These are phyloP conservation scores for Pythium rishiriense DNA, from an alignment of 352 stramenopile genomes.

Conservation along the genomic window DNA sequence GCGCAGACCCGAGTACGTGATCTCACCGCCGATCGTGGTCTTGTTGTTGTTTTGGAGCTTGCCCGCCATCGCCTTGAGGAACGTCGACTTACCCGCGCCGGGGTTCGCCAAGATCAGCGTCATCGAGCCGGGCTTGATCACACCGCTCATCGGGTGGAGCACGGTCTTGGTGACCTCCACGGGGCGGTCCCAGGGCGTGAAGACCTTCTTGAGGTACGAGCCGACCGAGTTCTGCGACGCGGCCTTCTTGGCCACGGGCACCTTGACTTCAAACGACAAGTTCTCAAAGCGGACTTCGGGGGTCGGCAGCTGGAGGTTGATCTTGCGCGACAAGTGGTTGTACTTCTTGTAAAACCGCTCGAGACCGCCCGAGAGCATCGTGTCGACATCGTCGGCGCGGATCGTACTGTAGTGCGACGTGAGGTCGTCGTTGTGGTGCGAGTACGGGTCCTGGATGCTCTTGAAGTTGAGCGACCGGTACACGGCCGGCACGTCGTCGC, in stretches of 20 bases:
- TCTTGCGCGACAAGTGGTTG: conserved; percentile 65
- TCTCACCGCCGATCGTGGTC: conserved; percentile 55
- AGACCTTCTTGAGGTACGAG: conserved; percentile 42
- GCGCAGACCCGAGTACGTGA: conserved; percentile 58
- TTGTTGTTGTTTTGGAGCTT: conserved; percentile 51
- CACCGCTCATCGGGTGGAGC: conserved; percentile 59
- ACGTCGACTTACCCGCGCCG: conserved; percentile 74
- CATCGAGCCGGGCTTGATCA: conserved; percentile 50
- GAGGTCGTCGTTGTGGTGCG: conserved; percentile 45
- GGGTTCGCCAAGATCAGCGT: conserved; percentile 71
- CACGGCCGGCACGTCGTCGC: conserved; percentile 49
- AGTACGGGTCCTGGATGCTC: conserved; percentile 73
- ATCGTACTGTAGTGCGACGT: conserved; percentile 54
- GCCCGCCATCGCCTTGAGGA: conserved; percentile 69
- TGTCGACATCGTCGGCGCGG: conserved; percentile 64
- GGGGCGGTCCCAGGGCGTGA: conserved; percentile 54
- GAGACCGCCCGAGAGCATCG: conserved; percentile 65
- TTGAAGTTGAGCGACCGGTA: conserved; percentile 75
- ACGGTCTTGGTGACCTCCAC: conserved; percentile 44
- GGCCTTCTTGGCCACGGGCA: conserved; percentile 38
- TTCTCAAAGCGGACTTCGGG: conserved; percentile 80
- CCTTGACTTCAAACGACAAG: conserved; percentile 62
- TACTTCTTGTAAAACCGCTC: conserved; percentile 87
- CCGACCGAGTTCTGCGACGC: conserved; percentile 57
- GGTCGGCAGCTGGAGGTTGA: conserved; percentile 61